A percentile compares a stretch with the other conserved stretches of the same genome.
Conservation (phyloP, 257 asterid species). For the Avicennia marina region DNA sequence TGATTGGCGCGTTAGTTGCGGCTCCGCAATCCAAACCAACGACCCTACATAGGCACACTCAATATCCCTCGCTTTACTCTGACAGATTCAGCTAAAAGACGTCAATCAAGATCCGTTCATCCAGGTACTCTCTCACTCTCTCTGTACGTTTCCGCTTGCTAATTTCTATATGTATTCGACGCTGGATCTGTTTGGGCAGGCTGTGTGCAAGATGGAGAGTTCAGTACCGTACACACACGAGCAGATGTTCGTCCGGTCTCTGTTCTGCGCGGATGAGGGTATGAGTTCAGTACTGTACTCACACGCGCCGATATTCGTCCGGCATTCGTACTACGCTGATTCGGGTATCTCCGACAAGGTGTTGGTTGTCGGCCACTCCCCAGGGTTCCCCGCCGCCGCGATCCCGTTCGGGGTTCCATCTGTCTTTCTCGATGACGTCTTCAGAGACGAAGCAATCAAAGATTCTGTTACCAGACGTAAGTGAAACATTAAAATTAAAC, state of each 20-base stretch:
- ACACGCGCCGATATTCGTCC: no score
- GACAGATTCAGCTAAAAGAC: background rate
- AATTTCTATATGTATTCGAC: no score
- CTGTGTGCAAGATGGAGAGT: constrained; percentile 39
- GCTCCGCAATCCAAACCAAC: background rate
- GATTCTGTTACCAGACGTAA: constrained; percentile 34
- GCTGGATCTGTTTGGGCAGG: no score
- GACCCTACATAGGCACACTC: background rate
- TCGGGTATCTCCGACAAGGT: constrained; percentile 75
- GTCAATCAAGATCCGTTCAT: background rate
- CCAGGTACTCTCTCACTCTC: background rate
- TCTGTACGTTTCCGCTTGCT: no score
- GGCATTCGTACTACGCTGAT: no score
- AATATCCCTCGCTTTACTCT: no score
- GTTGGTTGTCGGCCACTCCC: constrained; percentile 74
- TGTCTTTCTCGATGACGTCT: constrained; percentile 14
- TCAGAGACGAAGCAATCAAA: background rate
- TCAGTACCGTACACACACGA: constrained; percentile 67
- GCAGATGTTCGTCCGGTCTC: constrained; percentile 58
- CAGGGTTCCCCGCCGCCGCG: constrained; percentile 65
- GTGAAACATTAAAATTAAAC: background rate
- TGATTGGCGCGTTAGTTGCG: no score
- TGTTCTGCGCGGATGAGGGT: constrained; percentile 69
- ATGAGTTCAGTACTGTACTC: no score
- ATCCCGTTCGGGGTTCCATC: constrained; percentile 33